Evolutionary conservation across 2,329 filamentous ascomycete species (phyloP), one percentile per base, ranked within the genome.

Genomic region (Talaromyces atroroseus): DNA sequence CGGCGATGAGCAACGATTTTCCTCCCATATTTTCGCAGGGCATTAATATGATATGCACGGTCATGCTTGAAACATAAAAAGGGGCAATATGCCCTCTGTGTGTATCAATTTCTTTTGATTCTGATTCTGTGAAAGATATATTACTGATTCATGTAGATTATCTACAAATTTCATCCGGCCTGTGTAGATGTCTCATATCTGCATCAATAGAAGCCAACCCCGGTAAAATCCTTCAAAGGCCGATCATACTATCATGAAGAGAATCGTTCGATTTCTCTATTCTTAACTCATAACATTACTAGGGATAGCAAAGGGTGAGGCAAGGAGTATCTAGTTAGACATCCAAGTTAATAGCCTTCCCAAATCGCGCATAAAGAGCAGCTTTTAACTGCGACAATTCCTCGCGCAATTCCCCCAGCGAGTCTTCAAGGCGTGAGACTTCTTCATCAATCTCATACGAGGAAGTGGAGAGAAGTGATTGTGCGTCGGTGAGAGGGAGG

Each of bases 301-400:
- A 26, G 24, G 11, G 26, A 8, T 2, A 29, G 26, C 8, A 29
- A 29, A 29, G 26, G 26, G 8, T 29, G 7, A 29, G 26, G 26
- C 8, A 11, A 11, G 5, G 26, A 8, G 4, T 29, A 29, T 29
- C 26, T 26, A 14, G 36, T 82, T 79, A 94, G 64, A 88, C 90
- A 75, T 99, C 94, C 62, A 97, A 80, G 75, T 99, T 99, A 79
- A 99, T 99, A 72, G 92, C 95, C 73, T 89, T 85, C 56, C 94
- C 94, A 75, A 99, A 99, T 60, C 95, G 85, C 34, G 91, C 92
- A 75, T 99, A 99, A 60, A 99, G 77, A 60, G 89, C 85, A 58
- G 95, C 88, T 79, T 99, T 99, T 62, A 99, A 80, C 71, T 88
- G 81, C 60, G 85, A 83, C 89, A 97, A 92, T 70, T 96, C 90